Evolutionary conservation across 2,329 filamentous ascomycete species (phyloP).

Genomic region (Chrysoporthe austroafricana): DNA sequence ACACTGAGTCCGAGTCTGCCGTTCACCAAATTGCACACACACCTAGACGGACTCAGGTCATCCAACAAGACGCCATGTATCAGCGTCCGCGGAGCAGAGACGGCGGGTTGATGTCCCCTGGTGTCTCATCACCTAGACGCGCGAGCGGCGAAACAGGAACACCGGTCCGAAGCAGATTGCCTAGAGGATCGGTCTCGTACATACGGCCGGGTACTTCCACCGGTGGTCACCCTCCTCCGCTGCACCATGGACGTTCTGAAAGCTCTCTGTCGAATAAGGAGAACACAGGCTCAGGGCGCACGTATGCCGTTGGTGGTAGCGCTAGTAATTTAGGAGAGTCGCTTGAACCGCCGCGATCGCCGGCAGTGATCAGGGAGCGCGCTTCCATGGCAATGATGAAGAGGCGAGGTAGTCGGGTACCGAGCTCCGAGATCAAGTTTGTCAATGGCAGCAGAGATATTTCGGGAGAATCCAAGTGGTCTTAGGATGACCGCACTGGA

Average conservation of each 20-base stretch:
- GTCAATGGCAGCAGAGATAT: slow-evolving; percentile 19
- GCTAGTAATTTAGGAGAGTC: slow-evolving; percentile 18
- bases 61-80: slow-evolving; percentile 27
- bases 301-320: slow-evolving; percentile 26
- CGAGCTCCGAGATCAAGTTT: slow-evolving; percentile 26
- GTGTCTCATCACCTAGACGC: slow-evolving; percentile 20
- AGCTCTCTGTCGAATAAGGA: slow-evolving; percentile 36
- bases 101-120: slow-evolving; percentile 22
- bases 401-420: slow-evolving; percentile 26
- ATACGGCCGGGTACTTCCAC: slow-evolving; percentile 34
- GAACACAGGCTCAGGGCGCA: slow-evolving; percentile 27
- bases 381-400: slow-evolving; percentile 23
- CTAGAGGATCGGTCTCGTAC: slow-evolving; percentile 36
- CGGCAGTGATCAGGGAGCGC: slow-evolving; percentile 24
- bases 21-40: slow-evolving; percentile 27
- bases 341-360: slow-evolving; percentile 21
- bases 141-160: slow-evolving; percentile 20
- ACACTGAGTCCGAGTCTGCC: slow-evolving; percentile 25
- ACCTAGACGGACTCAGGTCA: slow-evolving; percentile 23
- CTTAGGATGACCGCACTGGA: slow-evolving; percentile 23
- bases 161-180: slow-evolving; percentile 34
- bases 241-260: slow-evolving; percentile 32
- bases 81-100: slow-evolving; percentile 28
- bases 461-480: slow-evolving; percentile 28
- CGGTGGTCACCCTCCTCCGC: slow-evolving; percentile 28